These are phyloP conservation scores for Penicillium canescens DNA, from an alignment of 495 filamentous ascomycete species.

Conservation along the genomic window DNA sequence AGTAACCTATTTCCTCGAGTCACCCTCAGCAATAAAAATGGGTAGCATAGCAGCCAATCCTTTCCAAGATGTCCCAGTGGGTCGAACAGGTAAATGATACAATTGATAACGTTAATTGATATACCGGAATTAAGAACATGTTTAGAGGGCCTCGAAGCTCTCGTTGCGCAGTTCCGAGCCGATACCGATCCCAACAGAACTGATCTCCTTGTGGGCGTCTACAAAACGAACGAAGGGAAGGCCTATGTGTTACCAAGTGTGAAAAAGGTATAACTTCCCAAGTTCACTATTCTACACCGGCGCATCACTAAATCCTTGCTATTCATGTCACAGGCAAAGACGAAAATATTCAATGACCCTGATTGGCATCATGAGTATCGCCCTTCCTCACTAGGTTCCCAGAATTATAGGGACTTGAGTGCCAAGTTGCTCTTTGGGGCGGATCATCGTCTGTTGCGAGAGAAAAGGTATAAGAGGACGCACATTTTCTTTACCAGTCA, in stretches of 20 bases:
- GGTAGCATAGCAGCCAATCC: conserved; percentile 12
- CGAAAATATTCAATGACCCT: conserved; percentile 13
- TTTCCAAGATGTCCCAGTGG: conserved; percentile 7
- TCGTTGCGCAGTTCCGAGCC: conserved; percentile 3
- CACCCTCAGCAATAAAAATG: conserved; percentile 2
- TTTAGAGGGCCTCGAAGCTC: conserved; percentile 1
- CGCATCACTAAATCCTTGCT: background rate
- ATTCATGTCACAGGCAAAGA: conserved; percentile 7
- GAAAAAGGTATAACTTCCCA: conserved; percentile 6
- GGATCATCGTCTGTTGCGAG: conserved; percentile 12
- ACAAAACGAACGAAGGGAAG: conserved; percentile 16
- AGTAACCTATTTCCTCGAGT: background rate
- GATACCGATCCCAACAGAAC: conserved; percentile 12
- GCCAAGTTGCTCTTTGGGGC: conserved; percentile 13
- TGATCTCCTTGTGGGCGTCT: conserved; percentile 17
- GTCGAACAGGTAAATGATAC: conserved; percentile 4
- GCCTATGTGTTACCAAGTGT: conserved; percentile 15
- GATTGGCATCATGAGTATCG: conserved; percentile 22
- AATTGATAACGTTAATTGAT: background rate
- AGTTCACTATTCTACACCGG: background rate
- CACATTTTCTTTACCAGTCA: background rate
- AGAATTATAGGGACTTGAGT: conserved; percentile 11
- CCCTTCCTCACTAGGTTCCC: conserved; percentile 7
- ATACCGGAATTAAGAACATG: background rate
- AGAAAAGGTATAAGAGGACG: conserved; percentile 8